These are phyloP conservation scores for Bonnemaisonia californica DNA, from an alignment of 31 red algal species.

Conservation along the genomic window DNA sequence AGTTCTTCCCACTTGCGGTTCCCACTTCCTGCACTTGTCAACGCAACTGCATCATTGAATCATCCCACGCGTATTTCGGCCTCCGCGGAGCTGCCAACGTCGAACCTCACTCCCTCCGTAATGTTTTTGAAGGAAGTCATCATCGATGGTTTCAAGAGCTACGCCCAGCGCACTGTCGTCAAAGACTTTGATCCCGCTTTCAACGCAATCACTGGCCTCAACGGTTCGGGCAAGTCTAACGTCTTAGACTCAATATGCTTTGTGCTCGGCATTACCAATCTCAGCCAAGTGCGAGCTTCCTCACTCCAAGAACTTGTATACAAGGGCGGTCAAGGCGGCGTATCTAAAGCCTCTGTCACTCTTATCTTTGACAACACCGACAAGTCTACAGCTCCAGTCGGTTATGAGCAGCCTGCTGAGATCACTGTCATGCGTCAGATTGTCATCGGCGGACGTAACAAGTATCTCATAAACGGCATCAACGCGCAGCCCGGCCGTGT, in stretches of 20 bases:
- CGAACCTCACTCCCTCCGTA: background rate
- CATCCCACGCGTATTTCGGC: too few species aligned
- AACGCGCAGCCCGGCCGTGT: slow-evolving; percentile 90
- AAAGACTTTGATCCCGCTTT: slow-evolving; percentile 93
- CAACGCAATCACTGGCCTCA: slow-evolving; percentile 99
- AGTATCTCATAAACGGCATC: slow-evolving; percentile 96
- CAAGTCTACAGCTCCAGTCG: slow-evolving; percentile 79
- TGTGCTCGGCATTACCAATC: slow-evolving; percentile 95
- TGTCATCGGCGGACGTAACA: slow-evolving; percentile 93
- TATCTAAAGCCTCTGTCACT: slow-evolving; percentile 90
- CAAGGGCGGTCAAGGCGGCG: slow-evolving; percentile 95
- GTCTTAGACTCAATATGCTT: slow-evolving; percentile 99
- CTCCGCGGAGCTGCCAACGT: too few species aligned
- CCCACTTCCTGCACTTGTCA: too few species aligned
- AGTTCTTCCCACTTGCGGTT: too few species aligned
- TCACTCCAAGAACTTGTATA: slow-evolving; percentile 98
- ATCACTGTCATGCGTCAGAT: slow-evolving; percentile 92
- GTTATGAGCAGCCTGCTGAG: slow-evolving; percentile 87
- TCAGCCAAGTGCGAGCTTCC: slow-evolving; percentile 94
- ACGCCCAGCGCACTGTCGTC: slow-evolving; percentile 89
- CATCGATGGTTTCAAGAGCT: slow-evolving; percentile 99
- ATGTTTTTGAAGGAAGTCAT: slow-evolving; percentile 97
- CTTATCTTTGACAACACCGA: slow-evolving; percentile 93
- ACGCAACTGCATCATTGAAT: too few species aligned
- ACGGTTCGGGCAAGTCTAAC: slow-evolving; percentile 97